phyloP scores from a whole-genome alignment of 495 filamentous ascomycete genomes.

The Penicillium dipodomyicola region DNA sequence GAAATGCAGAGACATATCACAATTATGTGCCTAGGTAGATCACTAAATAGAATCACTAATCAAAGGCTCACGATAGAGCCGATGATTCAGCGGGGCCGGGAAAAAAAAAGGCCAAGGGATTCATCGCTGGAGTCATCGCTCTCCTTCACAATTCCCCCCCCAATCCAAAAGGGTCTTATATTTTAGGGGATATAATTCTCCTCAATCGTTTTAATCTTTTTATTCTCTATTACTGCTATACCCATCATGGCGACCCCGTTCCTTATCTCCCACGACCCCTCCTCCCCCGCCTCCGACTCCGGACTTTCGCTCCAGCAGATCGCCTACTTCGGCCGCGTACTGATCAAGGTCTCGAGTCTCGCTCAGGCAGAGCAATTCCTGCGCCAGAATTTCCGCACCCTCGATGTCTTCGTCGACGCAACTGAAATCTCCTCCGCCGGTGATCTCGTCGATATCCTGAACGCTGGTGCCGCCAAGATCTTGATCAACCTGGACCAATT shows the following conservation, averaged over 20 bases:
- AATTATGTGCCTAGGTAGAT: background rate
- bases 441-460: constrained; percentile 75
- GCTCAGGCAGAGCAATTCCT: constrained; percentile 67
- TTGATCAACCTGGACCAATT: constrained; percentile 73
- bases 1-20: background rate
- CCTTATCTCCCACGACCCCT: constrained; percentile 48
- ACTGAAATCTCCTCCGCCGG: constrained; percentile 62
- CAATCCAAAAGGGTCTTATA: constrained; percentile 1
- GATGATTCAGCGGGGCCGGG: constrained; percentile 14
- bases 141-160: constrained; percentile 9
- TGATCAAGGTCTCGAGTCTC: constrained; percentile 61
- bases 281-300: constrained; percentile 44
- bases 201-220: constrained; percentile 1
- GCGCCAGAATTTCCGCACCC: constrained; percentile 60
- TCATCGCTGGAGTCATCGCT: constrained; percentile 26
- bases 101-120: constrained; percentile 11
- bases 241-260: constrained; percentile 50
- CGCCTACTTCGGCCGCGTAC: constrained; percentile 73
- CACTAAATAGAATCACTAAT: background rate
- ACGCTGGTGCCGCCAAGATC: constrained; percentile 82
- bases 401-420: constrained; percentile 74
- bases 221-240: constrained; percentile 1
- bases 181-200: constrained; percentile 12
- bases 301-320: constrained; percentile 68
- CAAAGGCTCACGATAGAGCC: background rate